A percentile compares a stretch with the other conserved stretches of the same genome.
These are phyloP conservation scores for Hypoxylon sp. DNA, from an alignment of 2,329 filamentous ascomycete species.

Conservation along the genomic window DNA sequence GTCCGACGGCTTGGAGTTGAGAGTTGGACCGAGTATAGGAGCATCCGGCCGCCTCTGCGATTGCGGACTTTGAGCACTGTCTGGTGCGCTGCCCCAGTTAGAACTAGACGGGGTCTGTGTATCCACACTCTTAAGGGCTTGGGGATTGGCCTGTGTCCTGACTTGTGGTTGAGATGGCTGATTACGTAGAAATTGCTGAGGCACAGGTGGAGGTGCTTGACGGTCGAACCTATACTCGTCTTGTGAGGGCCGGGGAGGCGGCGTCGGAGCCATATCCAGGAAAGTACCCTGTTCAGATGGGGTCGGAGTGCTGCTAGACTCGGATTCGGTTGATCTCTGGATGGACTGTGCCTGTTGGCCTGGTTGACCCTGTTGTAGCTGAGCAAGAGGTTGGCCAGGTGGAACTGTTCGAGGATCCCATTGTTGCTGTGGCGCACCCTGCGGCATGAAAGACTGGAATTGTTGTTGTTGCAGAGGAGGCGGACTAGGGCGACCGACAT, in stretches of 20 bases:
- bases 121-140: slow-evolving; percentile 21
- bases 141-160: slow-evolving; percentile 20
- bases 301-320: slow-evolving; percentile 29
- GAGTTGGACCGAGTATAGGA: slow-evolving; percentile 13
- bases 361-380: slow-evolving; percentile 27
- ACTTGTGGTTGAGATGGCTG: slow-evolving; percentile 23
- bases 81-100: slow-evolving; percentile 44
- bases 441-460: slow-evolving; percentile 39
- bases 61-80: slow-evolving; percentile 36
- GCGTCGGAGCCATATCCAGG: slow-evolving; percentile 43
- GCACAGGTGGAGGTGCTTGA: slow-evolving; percentile 14
- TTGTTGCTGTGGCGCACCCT: slow-evolving; percentile 40
- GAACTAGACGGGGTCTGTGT: slow-evolving; percentile 40
- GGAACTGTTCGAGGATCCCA: slow-evolving; percentile 48
- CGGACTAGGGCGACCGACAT: slow-evolving; percentile 45
- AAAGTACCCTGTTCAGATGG: slow-evolving; percentile 42
- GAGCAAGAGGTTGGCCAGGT: slow-evolving; percentile 22
- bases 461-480: slow-evolving; percentile 40
- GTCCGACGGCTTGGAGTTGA: slow-evolving; percentile 25
- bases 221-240: slow-evolving; percentile 24
- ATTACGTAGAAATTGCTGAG: slow-evolving; percentile 6
- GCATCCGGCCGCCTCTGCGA: slow-evolving; percentile 18
- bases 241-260: slow-evolving; percentile 23
- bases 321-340: slow-evolving; percentile 28
- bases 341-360: slow-evolving; percentile 12